A percentile compares a stretch with the other conserved stretches of the same genome.
Conservation (phyloP, 208 protist species). For the Crithidia mellificae region DNA sequence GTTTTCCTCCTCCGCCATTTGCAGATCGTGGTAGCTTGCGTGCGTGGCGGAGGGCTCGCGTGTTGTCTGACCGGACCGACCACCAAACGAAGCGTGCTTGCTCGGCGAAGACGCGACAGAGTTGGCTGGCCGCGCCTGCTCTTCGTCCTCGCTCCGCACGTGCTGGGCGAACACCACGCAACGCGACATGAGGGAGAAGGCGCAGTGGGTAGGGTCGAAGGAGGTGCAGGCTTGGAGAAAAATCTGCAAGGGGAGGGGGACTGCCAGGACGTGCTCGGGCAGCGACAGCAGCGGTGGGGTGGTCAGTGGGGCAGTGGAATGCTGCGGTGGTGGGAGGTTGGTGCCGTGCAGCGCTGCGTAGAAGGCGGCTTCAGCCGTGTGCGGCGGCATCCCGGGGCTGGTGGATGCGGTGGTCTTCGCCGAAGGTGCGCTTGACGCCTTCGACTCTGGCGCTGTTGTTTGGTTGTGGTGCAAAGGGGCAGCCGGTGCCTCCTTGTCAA, state of each 20-base stretch:
- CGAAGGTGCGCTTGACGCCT: no score
- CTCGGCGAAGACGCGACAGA: neutral
- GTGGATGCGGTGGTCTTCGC: no score
- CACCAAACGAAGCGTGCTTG: neutral
- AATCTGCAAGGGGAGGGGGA: slow-evolving; percentile 36
- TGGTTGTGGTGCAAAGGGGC: no score
- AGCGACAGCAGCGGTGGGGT: neutral
- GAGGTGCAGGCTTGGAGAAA: slow-evolving; percentile 60
- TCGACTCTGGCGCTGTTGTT: no score
- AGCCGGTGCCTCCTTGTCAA: no score
- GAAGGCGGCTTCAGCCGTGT: neutral
- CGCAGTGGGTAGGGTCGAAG: slow-evolving; percentile 61
- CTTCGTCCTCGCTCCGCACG: slow-evolving; percentile 35
- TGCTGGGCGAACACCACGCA: slow-evolving; percentile 50
- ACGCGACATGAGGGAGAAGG: slow-evolving; percentile 61
- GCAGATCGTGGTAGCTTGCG: no score
- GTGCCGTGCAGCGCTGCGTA: neutral
- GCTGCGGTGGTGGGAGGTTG: neutral
- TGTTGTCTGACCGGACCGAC: neutral
- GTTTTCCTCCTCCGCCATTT: no score
- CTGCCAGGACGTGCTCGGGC: no score
- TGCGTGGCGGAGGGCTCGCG: neutral
- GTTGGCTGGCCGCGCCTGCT: slow-evolving; percentile 1
- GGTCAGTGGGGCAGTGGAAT: neutral
- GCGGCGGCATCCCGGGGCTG: no score